Evolutionary conservation across 495 filamentous ascomycete species (phyloP), one percentile per base, ranked within the genome.

Genomic region (Podospora pseudocomata): DNA sequence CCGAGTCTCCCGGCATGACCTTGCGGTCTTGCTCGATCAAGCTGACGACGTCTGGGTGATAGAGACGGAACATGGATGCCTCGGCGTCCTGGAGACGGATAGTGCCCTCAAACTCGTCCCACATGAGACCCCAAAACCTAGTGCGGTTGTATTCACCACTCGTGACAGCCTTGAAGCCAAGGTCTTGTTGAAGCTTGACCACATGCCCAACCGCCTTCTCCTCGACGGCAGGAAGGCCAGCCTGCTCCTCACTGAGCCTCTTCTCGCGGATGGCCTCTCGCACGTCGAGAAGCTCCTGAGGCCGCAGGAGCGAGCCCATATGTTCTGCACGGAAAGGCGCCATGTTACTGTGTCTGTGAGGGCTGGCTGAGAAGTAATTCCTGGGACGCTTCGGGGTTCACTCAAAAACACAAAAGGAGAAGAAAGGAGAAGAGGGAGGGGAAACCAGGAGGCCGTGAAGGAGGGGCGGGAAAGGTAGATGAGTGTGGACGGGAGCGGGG

Each of bases 311-410:
- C 32, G 91, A 94, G 71, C 92, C 92, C 70, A 96, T 80, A 73
- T 94, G 91, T 82, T 94, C 92, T 60, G 91, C 92, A 69, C 91
- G 86, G 80, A 93, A 94, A 19, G 92, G 91, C 58, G 91, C 90
- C 82, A 81, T 76, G 77, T 19, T 58, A 13, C 19, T 56, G 30
- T 56, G 23, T 57, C 9, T 63, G 34, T 63, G 60, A 1, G 7
- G 23, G 18, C 15, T 57, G 54, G 0, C 55, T 26, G 23, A 58
- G 55, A 58, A 58, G 19, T 58, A 5, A 1, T 26, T 58, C n/a
- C 3, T 20, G 6, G n/a, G 23, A 20, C 23, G 4, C 55, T 58
- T 58, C 3, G 6, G 27, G 19, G 20, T 9, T n/a, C 27, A 18
- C 19, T 19, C 18, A 49, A n/a, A 39, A 63, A 49, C 39, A 7